Evolutionary conservation across 2,329 filamentous ascomycete species (phyloP).

Genomic region (Microcyclospora tardicrescens): DNA sequence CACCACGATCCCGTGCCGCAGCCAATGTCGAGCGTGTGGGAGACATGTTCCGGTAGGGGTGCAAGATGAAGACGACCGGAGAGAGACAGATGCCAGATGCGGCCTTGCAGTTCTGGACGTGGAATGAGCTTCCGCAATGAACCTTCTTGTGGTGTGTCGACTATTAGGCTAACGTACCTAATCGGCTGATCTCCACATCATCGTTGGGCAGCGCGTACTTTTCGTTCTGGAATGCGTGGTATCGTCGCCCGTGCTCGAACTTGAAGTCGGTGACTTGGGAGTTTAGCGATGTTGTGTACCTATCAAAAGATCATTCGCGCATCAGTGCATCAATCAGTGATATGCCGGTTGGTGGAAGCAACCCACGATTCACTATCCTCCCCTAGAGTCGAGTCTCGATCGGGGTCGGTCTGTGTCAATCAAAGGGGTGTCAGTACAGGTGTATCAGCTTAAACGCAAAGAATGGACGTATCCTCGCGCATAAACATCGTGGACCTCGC

Average conservation of each 20-base stretch:
- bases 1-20: conserved; percentile 33
- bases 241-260: conserved; percentile 20
- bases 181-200: conserved; percentile 9
- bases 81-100: conserved; percentile 2
- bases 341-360: not conserved
- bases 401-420: not conserved
- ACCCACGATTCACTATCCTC: conserved; percentile 2
- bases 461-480: no score
- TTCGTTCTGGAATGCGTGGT: conserved; percentile 18
- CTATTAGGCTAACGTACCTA: not conserved
- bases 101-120: conserved; percentile 3
- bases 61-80: conserved; percentile 8
- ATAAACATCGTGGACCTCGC: not conserved
- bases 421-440: not conserved
- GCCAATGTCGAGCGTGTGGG: conserved; percentile 29
- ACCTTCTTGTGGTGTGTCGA: no score
- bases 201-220: conserved; percentile 13
- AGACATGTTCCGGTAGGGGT: conserved; percentile 10
- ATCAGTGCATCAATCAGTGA: not conserved
- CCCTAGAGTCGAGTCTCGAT: conserved; percentile 1
- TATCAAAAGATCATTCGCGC: not conserved
- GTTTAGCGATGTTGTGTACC: conserved; percentile 5
- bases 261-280: conserved; percentile 8
- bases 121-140: no score
- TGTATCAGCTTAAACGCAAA: no score